Conservation (phyloP, 345 rosid species). For the Pugionium cornutum region DNA sequence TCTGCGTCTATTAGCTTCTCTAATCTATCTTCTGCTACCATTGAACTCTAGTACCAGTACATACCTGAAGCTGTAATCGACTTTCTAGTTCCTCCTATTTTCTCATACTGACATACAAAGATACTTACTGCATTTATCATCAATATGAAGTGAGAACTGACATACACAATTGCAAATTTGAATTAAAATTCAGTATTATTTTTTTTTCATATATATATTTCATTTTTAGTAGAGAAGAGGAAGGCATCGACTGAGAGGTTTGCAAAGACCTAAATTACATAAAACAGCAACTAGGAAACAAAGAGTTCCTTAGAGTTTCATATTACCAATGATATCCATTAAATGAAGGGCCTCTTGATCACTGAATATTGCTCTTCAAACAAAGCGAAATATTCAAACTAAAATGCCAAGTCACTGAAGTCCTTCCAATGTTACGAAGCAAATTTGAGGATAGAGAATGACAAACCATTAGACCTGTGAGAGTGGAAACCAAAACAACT, state of each 20-base stretch:
- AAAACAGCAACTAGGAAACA: constrained; percentile 28
- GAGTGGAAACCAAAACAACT: not conserved
- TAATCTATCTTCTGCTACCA: constrained; percentile 7
- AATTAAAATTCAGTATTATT: not conserved
- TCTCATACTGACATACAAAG: constrained; percentile 20
- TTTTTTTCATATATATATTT: constrained; percentile 13
- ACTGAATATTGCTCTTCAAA: constrained; percentile 30
- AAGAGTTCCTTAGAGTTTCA: constrained; percentile 14
- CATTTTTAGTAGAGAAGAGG: constrained; percentile 28
- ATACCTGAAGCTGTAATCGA: not conserved
- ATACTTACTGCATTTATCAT: not conserved
- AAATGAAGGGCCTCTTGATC: constrained; percentile 21
- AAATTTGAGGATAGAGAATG: constrained; percentile 9
- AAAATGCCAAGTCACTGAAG: constrained; percentile 20
- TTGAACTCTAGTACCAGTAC: constrained; percentile 17
- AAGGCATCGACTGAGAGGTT: constrained; percentile 21
- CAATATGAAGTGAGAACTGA: constrained; percentile 14
- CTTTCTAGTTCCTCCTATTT: constrained; percentile 5
- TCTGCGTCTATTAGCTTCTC: constrained; percentile 13
- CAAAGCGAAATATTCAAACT: constrained; percentile 21
- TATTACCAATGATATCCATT: constrained; percentile 28
- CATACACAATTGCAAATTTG: constrained; percentile 3
- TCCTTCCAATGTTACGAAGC: constrained; percentile 31
- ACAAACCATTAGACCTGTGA: constrained; percentile 33
- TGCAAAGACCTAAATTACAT: constrained; percentile 35